Base-by-base conservation (phyloP, 164 flowering plant species). In the Kingdonia uniflora region DNA sequence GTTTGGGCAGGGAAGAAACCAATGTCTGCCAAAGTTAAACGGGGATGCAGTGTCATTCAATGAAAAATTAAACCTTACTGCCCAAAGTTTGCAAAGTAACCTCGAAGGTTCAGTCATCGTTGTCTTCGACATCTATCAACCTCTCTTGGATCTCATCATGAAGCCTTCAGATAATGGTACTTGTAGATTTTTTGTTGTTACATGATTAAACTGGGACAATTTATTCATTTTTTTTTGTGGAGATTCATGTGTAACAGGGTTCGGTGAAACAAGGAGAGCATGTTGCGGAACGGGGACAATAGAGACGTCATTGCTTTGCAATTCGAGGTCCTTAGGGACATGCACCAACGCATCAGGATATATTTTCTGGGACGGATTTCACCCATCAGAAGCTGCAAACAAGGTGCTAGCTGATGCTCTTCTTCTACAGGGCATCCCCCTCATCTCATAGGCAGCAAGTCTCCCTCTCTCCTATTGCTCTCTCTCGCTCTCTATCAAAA, bases 331-430 rank as follows among this genome's bases (percentile, higher is more conserved):
- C 0, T 54, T 71, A 0, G 98, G 98, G 43, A 85, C 98, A 7
- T 92, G 96, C 57, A 52, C 67, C 0, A 92, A 92, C 60, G 96
- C 96, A 5, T 64, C 91, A 1, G 74, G 71, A 48, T 85, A 88
- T 29, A 87, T 92, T 24, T 92, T 92, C 51, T 87, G 98, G 96
- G 98, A 92, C 49, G 82, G 95, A 1, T 75, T 85, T 68, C 98
- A 92, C 63, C 95, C 96, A 0, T 26, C 95, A 0, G 91, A 92
- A 64, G 84, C 94, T 2, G 78, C 95, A 23, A 92, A 92, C 78
- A 70, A 73, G 48, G 45, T 84, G 44, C 42, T 91, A 20, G 62
- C 96, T 1, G 74, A 80, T 61, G 69, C 46, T 66, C 69, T 91
- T 68, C 63, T 84, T 2, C 19, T 51, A 25, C 60, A 63, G 59